Percentiles rank a stretch among this genome's conserved stretches.
These are phyloP conservation scores for Colletotrichum tamarilloi DNA, from an alignment of 2,329 filamentous ascomycete species.

Conservation along the genomic window DNA sequence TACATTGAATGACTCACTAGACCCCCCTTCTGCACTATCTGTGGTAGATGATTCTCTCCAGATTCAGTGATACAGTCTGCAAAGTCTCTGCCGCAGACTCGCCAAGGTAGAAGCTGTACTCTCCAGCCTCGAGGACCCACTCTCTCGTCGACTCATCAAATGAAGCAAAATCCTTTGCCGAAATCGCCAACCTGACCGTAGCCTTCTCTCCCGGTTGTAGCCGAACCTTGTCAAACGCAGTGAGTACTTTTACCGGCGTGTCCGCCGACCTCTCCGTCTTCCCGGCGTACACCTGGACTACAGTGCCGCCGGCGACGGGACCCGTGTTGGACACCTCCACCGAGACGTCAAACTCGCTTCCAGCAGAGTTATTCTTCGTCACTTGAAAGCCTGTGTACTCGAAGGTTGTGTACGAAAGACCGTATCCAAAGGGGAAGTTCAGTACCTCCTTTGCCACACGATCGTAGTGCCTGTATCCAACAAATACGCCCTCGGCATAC, in stretches of 20 bases:
- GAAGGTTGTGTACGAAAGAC: conserved; percentile 73
- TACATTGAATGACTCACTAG: neutral
- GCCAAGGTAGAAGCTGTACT: conserved; percentile 42
- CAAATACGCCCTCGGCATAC: conserved; percentile 77
- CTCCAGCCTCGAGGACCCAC: conserved; percentile 43
- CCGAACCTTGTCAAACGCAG: conserved; percentile 44
- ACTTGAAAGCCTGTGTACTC: conserved; percentile 58
- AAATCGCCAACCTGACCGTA: conserved; percentile 33
- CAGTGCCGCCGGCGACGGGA: conserved; percentile 57
- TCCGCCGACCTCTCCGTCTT: neutral
- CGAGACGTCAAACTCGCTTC: conserved; percentile 55
- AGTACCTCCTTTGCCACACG: conserved; percentile 65
- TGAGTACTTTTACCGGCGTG: conserved; percentile 43
- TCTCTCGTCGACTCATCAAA: conserved; percentile 39
- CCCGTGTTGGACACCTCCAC: conserved; percentile 70
- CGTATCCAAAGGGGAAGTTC: conserved; percentile 75
- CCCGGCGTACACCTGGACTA: conserved; percentile 66
- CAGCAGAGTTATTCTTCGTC: conserved; percentile 49
- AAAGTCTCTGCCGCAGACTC: conserved; percentile 40
- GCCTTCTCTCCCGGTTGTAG: conserved; percentile 38
- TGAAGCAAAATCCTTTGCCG: conserved; percentile 41
- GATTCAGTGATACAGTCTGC: conserved; percentile 2
- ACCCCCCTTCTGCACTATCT: neutral
- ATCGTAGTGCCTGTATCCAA: conserved; percentile 77
- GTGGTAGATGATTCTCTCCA: neutral